Evolutionary conservation across 2,329 filamentous ascomycete species (phyloP).

Genomic region (Pestalotiopsis sp.): DNA sequence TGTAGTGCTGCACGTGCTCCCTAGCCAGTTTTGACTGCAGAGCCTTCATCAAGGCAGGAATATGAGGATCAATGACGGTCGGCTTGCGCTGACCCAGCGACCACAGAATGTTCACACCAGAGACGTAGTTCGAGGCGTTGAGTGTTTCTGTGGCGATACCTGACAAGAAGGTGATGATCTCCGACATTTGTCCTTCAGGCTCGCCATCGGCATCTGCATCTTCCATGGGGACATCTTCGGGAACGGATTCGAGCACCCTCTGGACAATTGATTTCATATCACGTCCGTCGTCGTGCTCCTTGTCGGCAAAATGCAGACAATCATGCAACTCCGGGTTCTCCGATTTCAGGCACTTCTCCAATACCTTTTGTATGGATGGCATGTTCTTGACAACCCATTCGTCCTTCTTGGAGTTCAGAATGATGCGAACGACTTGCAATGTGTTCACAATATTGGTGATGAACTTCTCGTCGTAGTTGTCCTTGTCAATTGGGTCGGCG

Average conservation of each 20-base stretch:
- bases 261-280: slow-evolving; percentile 76
- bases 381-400: slow-evolving; percentile 88
- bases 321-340: slow-evolving; percentile 94
- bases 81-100: slow-evolving; percentile 85
- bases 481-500: slow-evolving; percentile 64
- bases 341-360: slow-evolving; percentile 86
- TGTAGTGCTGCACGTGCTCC: slow-evolving; percentile 84
- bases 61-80: slow-evolving; percentile 86
- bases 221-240: slow-evolving; percentile 74
- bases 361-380: slow-evolving; percentile 77
- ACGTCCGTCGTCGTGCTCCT: slow-evolving; percentile 69
- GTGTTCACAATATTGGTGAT: slow-evolving; percentile 90
- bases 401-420: slow-evolving; percentile 84
- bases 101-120: slow-evolving; percentile 92
- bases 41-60: slow-evolving; percentile 87
- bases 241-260: slow-evolving; percentile 85
- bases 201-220: slow-evolving; percentile 84
- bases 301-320: slow-evolving; percentile 77
- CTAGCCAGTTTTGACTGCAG: slow-evolving; percentile 90
- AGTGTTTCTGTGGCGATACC: slow-evolving; percentile 87
- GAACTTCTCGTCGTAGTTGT: slow-evolving; percentile 82
- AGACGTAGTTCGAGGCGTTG: slow-evolving; percentile 78
- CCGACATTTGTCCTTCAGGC: slow-evolving; percentile 78
- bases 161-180: slow-evolving; percentile 84
- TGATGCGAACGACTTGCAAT: slow-evolving; percentile 86